Base-by-base conservation (phyloP, 768 basidiomycete genomes). In the Termitomyces sp. region DNA sequence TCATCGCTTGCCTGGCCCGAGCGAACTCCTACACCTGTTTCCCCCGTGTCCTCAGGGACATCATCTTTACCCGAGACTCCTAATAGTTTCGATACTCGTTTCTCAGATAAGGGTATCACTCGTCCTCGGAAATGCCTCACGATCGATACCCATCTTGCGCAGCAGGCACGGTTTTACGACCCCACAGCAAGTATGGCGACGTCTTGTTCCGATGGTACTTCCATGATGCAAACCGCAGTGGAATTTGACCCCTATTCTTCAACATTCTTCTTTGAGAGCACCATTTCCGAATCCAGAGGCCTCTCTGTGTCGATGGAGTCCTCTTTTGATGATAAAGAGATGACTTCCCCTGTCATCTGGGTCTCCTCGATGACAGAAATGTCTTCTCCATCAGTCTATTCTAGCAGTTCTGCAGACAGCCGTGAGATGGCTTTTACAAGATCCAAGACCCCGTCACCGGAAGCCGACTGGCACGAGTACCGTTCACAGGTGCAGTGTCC, bases 141-240 rank as follows among this genome's bases (percentile, higher is more conserved):
- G 57, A 82, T 90, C 73, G 80, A 89, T 71, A 89, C 86, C 54
- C 74, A 77, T 58, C 69, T 77, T 43, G 67, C 75, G 55, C 73
- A 71, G 48, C 78, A 58, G 46, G 54, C 77, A 20, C 74, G 76
- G 55, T 77, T 77, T 62, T 82, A 82, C 68, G 77, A 82, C 63
- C 74, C 72, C 61, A 72, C 74, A 63, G 72, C 73, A 58, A 77
- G 74, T 64, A 73, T 77, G 67, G 69, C 73, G 35, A 73, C 73
- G 20, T 79, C 77, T 46, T 76, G 66, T 59, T 82, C 82, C 14
- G 79, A 82, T 40, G 74, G 76, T 18, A 85, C 86, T 35, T 87
- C 87, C 30, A 77, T 79, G 63, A 88, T 90, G 87, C 87, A 87
- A 59, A 90, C 88, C 20, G 88, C 88, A 41, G 82, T 88, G 50